phyloP scores from a whole-genome alignment of 805 yeast genomes.

The Yarrowia bubula region DNA sequence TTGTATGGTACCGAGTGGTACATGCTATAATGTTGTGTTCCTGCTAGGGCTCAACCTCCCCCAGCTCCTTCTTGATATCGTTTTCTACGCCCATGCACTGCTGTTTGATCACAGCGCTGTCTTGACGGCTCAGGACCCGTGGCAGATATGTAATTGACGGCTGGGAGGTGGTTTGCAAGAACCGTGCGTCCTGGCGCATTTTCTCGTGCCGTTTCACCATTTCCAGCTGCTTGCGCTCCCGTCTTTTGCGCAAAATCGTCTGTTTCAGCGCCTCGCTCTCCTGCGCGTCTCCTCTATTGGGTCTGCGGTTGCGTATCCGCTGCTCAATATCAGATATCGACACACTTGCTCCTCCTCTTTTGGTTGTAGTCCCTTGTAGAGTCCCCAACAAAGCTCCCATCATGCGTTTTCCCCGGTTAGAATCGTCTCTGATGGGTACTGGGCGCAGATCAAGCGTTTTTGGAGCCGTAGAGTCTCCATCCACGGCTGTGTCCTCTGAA shows the following conservation, averaged over 20 bases:
- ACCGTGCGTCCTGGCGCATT: not conserved
- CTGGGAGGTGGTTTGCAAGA: not conserved
- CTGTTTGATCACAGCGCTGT: not conserved
- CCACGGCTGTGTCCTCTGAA: not conserved
- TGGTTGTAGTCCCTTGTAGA: not conserved
- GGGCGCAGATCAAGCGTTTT: not conserved
- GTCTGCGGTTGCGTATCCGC: not conserved
- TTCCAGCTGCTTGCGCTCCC: not conserved
- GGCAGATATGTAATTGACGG: conserved; percentile 1
- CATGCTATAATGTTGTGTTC: too few relatives aligned
- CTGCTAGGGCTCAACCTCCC: not conserved
- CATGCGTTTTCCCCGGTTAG: not conserved
- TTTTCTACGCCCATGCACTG: not conserved
- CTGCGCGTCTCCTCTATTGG: not conserved
- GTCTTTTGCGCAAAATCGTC: not conserved
- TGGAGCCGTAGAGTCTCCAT: not conserved
- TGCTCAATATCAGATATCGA: not conserved
- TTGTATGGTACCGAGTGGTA: too few relatives aligned
- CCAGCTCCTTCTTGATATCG: not conserved
- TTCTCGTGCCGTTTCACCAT: not conserved
- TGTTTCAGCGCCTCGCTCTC: not conserved
- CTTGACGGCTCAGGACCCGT: not conserved
- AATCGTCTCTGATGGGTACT: not conserved
- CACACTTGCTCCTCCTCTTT: too few relatives aligned
- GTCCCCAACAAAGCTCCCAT: not conserved